These are phyloP conservation scores for Zopfia rhizophila DNA, from an alignment of 2,329 filamentous ascomycete species.

Conservation along the genomic window DNA sequence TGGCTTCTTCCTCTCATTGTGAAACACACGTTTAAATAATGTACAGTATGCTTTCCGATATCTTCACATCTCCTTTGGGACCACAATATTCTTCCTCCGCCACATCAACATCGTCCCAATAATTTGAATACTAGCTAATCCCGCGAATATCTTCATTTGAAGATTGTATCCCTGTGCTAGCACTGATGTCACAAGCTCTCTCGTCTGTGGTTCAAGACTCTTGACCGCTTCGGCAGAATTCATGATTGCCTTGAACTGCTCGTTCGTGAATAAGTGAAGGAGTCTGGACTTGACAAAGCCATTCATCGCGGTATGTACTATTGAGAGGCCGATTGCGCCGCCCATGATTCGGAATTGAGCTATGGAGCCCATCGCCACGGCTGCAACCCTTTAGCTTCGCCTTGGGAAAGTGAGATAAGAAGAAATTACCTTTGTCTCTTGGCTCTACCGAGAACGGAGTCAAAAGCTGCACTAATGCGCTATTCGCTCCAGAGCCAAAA, in stretches of 20 bases:
- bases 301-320: slow-evolving; percentile 7
- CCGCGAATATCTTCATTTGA: slow-evolving; percentile 1
- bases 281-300: not conserved
- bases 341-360: slow-evolving; percentile 15
- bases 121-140: not conserved
- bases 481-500: slow-evolving; percentile 21
- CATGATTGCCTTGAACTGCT: too few species aligned
- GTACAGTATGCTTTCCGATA: too few species aligned
- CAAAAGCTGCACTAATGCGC: slow-evolving; percentile 6
- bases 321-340: slow-evolving; percentile 16
- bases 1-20: too few species aligned
- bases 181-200: not conserved
- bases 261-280: too few species aligned
- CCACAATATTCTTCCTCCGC: too few species aligned
- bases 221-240: too few species aligned
- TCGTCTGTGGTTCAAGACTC: too few species aligned
- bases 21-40: too few species aligned
- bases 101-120: slow-evolving; percentile 2
- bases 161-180: slow-evolving; percentile 1
- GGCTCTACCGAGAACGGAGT: slow-evolving; percentile 17
- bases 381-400: slow-evolving; percentile 3
- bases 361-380: slow-evolving; percentile 15
- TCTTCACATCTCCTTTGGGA: too few species aligned
- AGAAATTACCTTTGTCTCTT: slow-evolving; percentile 16
- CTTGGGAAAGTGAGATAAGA: slow-evolving; percentile 2